A percentile compares a stretch with the other conserved stretches of the same genome.
phyloP scores from a whole-genome alignment of 345 rosid genomes.

The Populus davidiana region DNA sequence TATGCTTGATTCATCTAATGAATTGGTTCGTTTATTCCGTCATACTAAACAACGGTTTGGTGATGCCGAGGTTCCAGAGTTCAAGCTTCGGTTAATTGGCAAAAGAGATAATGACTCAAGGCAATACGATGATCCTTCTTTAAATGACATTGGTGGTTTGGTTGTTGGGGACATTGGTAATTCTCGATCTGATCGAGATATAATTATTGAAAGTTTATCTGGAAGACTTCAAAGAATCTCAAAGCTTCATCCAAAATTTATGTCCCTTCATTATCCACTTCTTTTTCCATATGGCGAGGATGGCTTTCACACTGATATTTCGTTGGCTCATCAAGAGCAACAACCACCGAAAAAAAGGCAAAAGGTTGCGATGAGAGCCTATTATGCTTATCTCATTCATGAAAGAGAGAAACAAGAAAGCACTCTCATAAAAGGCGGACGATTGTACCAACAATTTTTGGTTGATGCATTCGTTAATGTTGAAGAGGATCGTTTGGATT shows the following conservation, averaged over 20 bases:
- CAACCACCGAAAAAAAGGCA: too few species aligned
- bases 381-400: not conserved
- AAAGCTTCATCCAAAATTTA: not conserved
- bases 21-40: not conserved
- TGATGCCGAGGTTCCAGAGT: not conserved
- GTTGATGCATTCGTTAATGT: not conserved
- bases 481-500: not conserved
- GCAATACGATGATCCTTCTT: too few species aligned
- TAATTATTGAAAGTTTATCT: too few species aligned
- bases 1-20: not conserved
- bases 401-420: fast-evolving
- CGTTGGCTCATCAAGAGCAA: fast-evolving
- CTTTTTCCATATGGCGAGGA: not conserved
- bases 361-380: not conserved
- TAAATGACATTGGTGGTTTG: too few species aligned
- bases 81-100: not conserved
- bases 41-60: not conserved
- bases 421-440: not conserved
- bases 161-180: too few species aligned
- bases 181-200: too few species aligned
- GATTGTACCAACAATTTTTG: not conserved
- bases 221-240: not conserved
- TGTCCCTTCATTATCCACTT: not conserved
- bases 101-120: not conserved
- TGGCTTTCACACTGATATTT: not conserved